Conservation (phyloP, 2,329 filamentous ascomycete genomes). For the Aspergillus pseudoglaucus region DNA sequence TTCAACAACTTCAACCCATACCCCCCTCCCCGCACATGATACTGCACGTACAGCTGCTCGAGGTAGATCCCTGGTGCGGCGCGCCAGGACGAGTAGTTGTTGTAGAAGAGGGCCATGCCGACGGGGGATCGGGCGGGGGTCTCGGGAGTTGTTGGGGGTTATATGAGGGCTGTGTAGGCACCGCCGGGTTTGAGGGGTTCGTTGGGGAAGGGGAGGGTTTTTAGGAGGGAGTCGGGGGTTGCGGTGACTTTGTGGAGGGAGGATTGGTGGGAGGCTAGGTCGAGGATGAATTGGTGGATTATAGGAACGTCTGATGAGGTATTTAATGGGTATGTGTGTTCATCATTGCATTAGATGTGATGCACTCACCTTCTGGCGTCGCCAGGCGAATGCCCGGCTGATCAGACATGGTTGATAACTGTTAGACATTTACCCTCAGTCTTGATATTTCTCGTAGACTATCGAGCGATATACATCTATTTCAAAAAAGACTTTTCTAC, state of each 20-base stretch:
- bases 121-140: conserved; percentile 41
- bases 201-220: conserved; percentile 71
- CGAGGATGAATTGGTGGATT: conserved; percentile 77
- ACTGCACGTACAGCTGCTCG: conserved; percentile 82
- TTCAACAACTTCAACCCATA: conserved; percentile 72
- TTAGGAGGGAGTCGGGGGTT: conserved; percentile 64
- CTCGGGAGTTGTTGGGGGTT: conserved; percentile 42
- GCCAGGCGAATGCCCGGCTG: conserved; percentile 36
- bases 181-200: conserved; percentile 48
- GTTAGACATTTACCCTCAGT: not conserved
- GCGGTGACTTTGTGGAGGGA: conserved; percentile 68
- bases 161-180: conserved; percentile 68
- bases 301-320: conserved; percentile 60
- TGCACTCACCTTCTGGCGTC: conserved; percentile 30
- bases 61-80: conserved; percentile 83
- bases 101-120: conserved; percentile 86
- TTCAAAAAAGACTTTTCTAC: too few species aligned
- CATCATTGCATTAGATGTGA: not conserved
- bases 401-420: conserved; percentile 21
- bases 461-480: too few species aligned
- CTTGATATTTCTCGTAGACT: too few species aligned
- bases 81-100: conserved; percentile 93
- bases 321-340: not conserved
- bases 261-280: conserved; percentile 83
- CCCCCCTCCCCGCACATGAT: conserved; percentile 63